Base-by-base conservation (phyloP, 768 basidiomycete species). In the Phlebiopsis flavidoalba region DNA sequence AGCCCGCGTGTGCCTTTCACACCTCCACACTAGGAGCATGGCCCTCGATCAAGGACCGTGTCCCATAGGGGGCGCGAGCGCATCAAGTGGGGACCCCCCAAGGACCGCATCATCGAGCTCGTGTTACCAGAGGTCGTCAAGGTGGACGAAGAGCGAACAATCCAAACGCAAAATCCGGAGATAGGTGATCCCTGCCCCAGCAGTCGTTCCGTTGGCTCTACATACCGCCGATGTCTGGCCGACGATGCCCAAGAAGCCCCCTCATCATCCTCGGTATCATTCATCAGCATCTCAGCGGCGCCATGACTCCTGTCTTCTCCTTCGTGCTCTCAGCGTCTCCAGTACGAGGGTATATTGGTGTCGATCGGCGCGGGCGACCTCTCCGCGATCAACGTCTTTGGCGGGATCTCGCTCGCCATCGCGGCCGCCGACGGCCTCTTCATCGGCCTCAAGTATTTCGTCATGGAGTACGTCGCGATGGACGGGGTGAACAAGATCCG, bases 271-370 rank as follows among this genome's bases (percentile, higher is more conserved):
- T 91, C 56, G 95, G 95, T 17, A 76, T 96, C 24, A n/a, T 2
- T 85, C 59, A 68, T 83, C n/a, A 87, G 88, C 60, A 63, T 93
- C 46, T 83, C 57, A 89, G 85, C 65, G 96, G 97, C 21, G 82
- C 90, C 3, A 85, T 90, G 78, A 97, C 94, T 0, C 96, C 97
- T 2, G 60, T 98, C 49, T 99, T 98, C 80, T 95, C 96, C 1
- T 93, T 81, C 77, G 81, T 95, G 64, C 86, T 97, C 66, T 91
- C 93, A n/a, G 8, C 81, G 80, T 8, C 82, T 98, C 14, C 80
- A 96, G 58, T 88, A 83, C 70, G 81, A 89, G 63, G n/a, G n/a
- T n/a, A n/a, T n/a, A n/a, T n/a, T n/a, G n/a, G 85, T 92, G 14
- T 88, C 89, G 40, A 80, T 78, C 66, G 86, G 88, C 55, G 91